Percentiles rank a stretch among this genome's conserved stretches.
Evolutionary conservation across 768 basidiomycete species (phyloP).

Genomic region (Leccinellum rugosiceps): DNA sequence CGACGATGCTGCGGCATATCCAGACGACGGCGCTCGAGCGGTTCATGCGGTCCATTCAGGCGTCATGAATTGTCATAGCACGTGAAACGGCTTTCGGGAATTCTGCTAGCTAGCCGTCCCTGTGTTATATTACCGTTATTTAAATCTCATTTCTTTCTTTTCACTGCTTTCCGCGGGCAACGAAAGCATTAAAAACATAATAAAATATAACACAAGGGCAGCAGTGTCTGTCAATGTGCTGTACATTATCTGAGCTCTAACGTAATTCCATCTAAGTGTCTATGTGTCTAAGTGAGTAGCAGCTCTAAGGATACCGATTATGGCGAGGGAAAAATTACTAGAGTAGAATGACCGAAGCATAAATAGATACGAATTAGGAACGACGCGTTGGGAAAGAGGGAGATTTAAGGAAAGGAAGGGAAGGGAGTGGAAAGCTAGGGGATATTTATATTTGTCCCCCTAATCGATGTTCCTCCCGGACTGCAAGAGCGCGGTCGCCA

Average conservation of each 20-base stretch:
- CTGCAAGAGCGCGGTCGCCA: slow-evolving; percentile 53
- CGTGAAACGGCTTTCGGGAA: background rate
- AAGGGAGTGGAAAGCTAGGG: background rate
- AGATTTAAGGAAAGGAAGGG: no score
- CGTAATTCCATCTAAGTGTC: background rate
- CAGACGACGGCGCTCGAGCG: slow-evolving; percentile 60
- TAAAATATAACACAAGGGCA: background rate
- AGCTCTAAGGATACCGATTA: background rate
- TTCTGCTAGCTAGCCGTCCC: background rate
- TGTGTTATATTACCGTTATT: slow-evolving; percentile 20
- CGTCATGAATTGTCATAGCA: slow-evolving; percentile 20
- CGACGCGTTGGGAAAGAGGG: background rate
- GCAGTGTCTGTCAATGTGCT: background rate
- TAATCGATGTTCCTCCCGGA: slow-evolving; percentile 65
- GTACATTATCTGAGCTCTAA: background rate
- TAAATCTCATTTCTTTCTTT: slow-evolving; percentile 9
- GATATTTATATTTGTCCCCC: background rate
- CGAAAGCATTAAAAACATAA: background rate
- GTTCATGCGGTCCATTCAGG: slow-evolving; percentile 58
- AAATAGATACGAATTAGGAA: background rate
- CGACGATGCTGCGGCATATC: slow-evolving; percentile 59
- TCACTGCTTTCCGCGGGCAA: background rate
- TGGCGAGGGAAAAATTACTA: background rate
- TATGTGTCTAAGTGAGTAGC: background rate
- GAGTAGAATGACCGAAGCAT: background rate